phyloP scores from a whole-genome alignment of 805 yeast genomes.

The Cyberlindnera subsufficiens region DNA sequence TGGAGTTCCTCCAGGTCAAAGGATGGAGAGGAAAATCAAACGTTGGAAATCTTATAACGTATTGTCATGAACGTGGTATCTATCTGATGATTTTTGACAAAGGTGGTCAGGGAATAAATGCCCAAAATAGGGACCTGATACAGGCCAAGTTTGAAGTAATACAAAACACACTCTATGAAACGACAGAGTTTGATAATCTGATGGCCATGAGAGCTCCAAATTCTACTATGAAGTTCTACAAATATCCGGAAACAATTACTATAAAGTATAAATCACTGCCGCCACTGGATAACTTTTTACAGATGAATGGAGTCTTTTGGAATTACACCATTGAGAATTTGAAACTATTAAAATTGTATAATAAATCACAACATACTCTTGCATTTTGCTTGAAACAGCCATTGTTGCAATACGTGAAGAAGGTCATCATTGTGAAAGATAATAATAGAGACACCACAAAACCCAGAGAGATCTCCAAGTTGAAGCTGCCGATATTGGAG shows the following conservation, averaged over 20 bases:
- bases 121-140: background rate
- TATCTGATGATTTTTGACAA: background rate
- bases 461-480: background rate
- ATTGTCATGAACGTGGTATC: background rate
- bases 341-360: background rate
- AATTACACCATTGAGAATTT: background rate
- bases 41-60: background rate
- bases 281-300: background rate
- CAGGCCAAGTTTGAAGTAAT: background rate
- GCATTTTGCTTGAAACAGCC: background rate
- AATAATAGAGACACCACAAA: background rate
- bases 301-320: background rate
- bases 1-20: background rate
- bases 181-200: background rate
- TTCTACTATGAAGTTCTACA: background rate
- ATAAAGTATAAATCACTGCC: background rate
- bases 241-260: background rate
- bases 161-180: background rate
- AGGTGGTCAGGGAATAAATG: background rate
- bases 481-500: constrained; percentile 1
- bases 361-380: background rate
- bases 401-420: background rate
- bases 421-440: background rate
- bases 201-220: background rate
- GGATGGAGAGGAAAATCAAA: background rate